Conservation (phyloP, 2,329 filamentous ascomycete species). For the Dryadomyces quercivorus region DNA sequence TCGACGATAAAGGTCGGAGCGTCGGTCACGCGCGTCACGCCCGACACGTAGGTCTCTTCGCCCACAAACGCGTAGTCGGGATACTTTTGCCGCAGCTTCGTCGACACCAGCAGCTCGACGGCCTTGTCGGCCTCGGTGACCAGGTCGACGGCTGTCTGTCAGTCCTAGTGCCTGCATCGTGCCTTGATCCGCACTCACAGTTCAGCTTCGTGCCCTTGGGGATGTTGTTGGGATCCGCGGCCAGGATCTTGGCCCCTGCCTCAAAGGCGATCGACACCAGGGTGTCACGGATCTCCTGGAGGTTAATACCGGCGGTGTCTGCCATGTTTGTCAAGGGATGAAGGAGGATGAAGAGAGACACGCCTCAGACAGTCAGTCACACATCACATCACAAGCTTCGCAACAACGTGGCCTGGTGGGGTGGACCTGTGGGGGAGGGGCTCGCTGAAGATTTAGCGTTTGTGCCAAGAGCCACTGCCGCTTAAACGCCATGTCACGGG, state of each 20-base stretch:
- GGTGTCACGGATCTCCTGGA: constrained; percentile 49
- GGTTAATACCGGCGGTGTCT: constrained; percentile 30
- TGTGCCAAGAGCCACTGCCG: neutral
- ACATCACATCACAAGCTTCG: neutral
- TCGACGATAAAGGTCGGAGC: constrained; percentile 70
- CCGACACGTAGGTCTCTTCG: constrained; percentile 65
- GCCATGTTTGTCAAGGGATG: constrained; percentile 23
- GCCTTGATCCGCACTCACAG: constrained; percentile 27
- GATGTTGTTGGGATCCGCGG: constrained; percentile 46
- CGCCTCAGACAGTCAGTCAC: neutral
- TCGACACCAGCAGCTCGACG: constrained; percentile 49
- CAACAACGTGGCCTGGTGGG: constrained; percentile 3
- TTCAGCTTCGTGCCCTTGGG: constrained; percentile 51
- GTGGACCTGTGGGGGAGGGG: constrained; percentile 6
- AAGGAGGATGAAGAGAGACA: neutral
- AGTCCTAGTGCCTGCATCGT: neutral
- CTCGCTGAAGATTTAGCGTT: neutral
- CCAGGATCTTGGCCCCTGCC: constrained; percentile 52
- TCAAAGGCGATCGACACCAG: constrained; percentile 47
- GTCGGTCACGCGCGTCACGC: constrained; percentile 44
- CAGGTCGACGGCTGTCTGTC: constrained; percentile 46
- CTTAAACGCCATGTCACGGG: constrained; percentile 2
- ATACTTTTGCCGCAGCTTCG: constrained; percentile 37
- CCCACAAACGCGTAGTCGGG: constrained; percentile 54
- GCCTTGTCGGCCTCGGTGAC: constrained; percentile 57